A percentile compares a stretch with the other conserved stretches of the same genome.
phyloP scores from a whole-genome alignment of 257 asterid species.

The Plantago major region DNA sequence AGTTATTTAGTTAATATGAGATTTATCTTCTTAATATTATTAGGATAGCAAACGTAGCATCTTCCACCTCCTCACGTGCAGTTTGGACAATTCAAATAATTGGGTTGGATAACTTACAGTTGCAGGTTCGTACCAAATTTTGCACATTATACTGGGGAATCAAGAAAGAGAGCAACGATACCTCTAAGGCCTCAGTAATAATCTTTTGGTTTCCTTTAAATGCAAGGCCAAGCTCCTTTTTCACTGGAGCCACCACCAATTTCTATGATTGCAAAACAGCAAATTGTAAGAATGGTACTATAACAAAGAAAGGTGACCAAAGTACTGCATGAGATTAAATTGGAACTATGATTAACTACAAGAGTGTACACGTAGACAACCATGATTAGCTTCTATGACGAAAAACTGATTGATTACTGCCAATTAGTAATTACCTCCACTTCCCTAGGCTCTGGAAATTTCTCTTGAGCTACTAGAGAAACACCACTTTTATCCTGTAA shows the following conservation, averaged over 20 bases:
- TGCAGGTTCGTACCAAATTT: too few relatives aligned
- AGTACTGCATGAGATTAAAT: too few relatives aligned
- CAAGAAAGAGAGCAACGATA: background rate
- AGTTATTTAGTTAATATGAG: background rate
- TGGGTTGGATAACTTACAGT: too few relatives aligned
- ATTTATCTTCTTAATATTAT: too few relatives aligned
- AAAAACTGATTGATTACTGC: too few relatives aligned
- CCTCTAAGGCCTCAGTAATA: constrained; percentile 61
- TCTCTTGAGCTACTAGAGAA: constrained; percentile 70
- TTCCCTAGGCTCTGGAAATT: constrained; percentile 71
- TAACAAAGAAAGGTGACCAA: background rate
- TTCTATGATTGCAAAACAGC: constrained; percentile 27
- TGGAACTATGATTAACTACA: too few relatives aligned
- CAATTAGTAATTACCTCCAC: constrained; percentile 52
- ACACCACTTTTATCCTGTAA: constrained; percentile 78
- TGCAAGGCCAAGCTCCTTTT: constrained; percentile 61
- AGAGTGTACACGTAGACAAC: background rate
- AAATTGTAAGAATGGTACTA: background rate
- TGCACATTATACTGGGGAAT: background rate
- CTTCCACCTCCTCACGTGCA: too few relatives aligned
- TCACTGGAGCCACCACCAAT: constrained; percentile 47
- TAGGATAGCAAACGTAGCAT: too few relatives aligned
- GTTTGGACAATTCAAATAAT: too few relatives aligned
- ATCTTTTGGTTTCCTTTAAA: constrained; percentile 59
- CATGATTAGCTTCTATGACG: background rate